These are phyloP conservation scores for Ophiostoma sp. DNA, from an alignment of 2,329 filamentous ascomycete genomes.

Conservation along the genomic window DNA sequence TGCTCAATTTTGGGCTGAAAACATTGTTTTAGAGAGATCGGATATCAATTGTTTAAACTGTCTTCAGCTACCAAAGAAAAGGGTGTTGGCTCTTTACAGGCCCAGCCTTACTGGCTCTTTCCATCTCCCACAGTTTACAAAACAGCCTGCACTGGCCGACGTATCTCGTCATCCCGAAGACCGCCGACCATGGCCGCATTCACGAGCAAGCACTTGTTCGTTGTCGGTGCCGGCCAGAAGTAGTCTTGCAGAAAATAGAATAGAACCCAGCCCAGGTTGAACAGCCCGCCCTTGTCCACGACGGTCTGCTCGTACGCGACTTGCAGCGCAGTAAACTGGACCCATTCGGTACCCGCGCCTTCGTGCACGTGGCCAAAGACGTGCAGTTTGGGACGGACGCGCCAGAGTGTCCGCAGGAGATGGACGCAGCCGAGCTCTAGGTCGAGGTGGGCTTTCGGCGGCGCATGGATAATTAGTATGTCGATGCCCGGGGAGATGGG, in stretches of 20 bases:
- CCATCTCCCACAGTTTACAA: background rate
- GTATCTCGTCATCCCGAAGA: constrained; percentile 16
- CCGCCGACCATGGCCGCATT: constrained; percentile 21
- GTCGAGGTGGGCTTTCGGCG: constrained; percentile 39
- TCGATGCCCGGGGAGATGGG: constrained; percentile 34
- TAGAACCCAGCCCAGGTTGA: constrained; percentile 10
- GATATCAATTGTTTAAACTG: too few relatives aligned
- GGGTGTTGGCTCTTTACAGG: too few relatives aligned
- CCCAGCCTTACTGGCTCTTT: too few relatives aligned
- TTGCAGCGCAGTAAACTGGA: constrained; percentile 26
- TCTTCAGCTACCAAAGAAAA: too few relatives aligned
- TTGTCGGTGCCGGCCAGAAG: background rate
- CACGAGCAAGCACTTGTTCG: constrained; percentile 18
- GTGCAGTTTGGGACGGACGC: constrained; percentile 38
- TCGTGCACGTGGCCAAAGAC: constrained; percentile 43
- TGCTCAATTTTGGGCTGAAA: too few relatives aligned
- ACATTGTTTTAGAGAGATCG: too few relatives aligned
- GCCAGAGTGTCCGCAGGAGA: constrained; percentile 37
- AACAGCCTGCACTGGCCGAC: background rate
- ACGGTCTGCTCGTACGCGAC: constrained; percentile 25
- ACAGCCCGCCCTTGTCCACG: constrained; percentile 14
- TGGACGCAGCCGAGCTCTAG: constrained; percentile 35
- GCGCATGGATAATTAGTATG: constrained; percentile 41
- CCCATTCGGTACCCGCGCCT: constrained; percentile 27
- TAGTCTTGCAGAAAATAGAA: background rate